Evolutionary conservation across 2,329 filamentous ascomycete genomes (phyloP), one percentile per base, ranked within the genome.

Genomic region (Clonostachys sp.): DNA sequence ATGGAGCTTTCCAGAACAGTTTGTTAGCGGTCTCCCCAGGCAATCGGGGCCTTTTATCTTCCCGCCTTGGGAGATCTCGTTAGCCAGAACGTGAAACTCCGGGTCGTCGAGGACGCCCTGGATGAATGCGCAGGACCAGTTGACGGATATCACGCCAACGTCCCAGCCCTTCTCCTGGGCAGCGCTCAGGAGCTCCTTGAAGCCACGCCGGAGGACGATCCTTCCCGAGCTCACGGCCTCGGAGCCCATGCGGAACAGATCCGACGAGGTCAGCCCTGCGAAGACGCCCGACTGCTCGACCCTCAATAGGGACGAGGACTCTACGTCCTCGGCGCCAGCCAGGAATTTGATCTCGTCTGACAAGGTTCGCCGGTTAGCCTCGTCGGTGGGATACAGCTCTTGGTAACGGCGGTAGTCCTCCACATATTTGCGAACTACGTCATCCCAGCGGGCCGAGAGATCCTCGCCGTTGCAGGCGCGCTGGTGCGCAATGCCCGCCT

Each of bases 121-220:
- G 51, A 78, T 74, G 51, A 77, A 78, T 6, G 67, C 64, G 2
- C 57, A 51, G 9, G 73, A 77, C 74, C 74, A 78, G 53, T 77
- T 79, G 39, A 79, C 72, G 5, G 75, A 78, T 24, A 80, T 59
- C 14, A 80, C 58, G 41, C 65, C 66, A 24, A 74, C 61, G 1
- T 55, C 52, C 67, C 71, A 73, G 4, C 62, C 63, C 12, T 58
- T 59, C 1, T 49, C 52, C 4, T 41, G 35, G 5, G 61, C 61
- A 5, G 56, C 42, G 2, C 35, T 41, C 30, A 70, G 44, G 14
- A 73, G 41, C 0, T 65, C 60, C 2, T 42, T 38, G 44, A 78
- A 74, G 0, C 76, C 75, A 1, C 60, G 55, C 10, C 71, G 55
- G 2, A 77, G 52, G 17, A 47, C 45, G 10, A 75, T 60, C 5